Conservation (phyloP, 208 protist species). For the Naegleria lovaniensis region DNA sequence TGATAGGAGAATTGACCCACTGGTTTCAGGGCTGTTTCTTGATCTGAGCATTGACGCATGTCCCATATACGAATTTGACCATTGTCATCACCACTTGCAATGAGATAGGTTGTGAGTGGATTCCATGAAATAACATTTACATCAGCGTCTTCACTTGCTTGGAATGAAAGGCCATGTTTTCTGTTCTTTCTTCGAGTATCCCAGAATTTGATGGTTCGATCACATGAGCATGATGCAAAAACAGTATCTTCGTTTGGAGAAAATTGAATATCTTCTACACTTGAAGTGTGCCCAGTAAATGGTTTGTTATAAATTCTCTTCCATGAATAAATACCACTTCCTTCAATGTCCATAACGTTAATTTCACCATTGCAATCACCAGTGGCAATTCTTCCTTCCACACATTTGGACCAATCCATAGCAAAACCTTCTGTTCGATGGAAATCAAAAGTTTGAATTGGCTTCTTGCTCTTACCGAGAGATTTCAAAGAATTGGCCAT, state of each 20-base stretch:
- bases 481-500: neutral
- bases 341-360: slow-evolving; percentile 46
- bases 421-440: slow-evolving; percentile 90
- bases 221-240: slow-evolving; percentile 65
- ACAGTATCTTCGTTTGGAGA: slow-evolving; percentile 81
- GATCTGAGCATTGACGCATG: slow-evolving; percentile 68
- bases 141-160: slow-evolving; percentile 55
- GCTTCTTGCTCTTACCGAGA: slow-evolving; percentile 56
- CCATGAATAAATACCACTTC: slow-evolving; percentile 18
- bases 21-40: slow-evolving; percentile 39
- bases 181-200: slow-evolving; percentile 76
- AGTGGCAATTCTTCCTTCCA: slow-evolving; percentile 61
- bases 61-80: slow-evolving; percentile 93
- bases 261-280: slow-evolving; percentile 94
- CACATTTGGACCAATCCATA: slow-evolving; percentile 86
- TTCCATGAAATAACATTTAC: slow-evolving; percentile 97
- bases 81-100: slow-evolving; percentile 92
- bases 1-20: slow-evolving; percentile 80
- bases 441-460: slow-evolving; percentile 46
- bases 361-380: slow-evolving; percentile 85
- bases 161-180: neutral
- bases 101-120: slow-evolving; percentile 73
- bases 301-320: neutral
- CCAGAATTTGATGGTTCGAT: slow-evolving; percentile 73
- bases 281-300: slow-evolving; percentile 63